Evolutionary conservation across 2,329 filamentous ascomycete genomes (phyloP), one percentile per base, ranked within the genome.

Genomic region (Phialocephala subalpina): DNA sequence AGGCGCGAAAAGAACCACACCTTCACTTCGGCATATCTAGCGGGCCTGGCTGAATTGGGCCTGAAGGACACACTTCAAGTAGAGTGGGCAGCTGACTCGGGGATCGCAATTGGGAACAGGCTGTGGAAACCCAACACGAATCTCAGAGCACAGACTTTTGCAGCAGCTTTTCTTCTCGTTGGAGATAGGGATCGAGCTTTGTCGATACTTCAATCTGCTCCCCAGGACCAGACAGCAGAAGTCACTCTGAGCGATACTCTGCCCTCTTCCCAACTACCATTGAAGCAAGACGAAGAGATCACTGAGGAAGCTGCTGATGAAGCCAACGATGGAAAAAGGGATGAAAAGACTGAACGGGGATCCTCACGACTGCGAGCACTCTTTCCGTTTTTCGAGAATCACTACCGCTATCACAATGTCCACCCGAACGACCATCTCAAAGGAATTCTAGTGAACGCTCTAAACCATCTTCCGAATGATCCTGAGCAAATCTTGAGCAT

Each of bases 161-260:
- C 68, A n/a, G 45, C 65, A 8, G 69, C 69, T 12, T 68, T 73
- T 38, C 8, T 69, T 2, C 35, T 70, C 20, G 70, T 66, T 12
- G 55, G 62, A 22, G 66, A 71, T 59, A 36, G 7, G n/a, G 35
- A 62, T 18, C 25, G 27, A 6, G 49, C 49, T 3, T 33, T 33
- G 3, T 53, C 49, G 11, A 53, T 33, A 14, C 49, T 33, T 29
- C 14, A 29, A 27, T 33, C 49, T 27, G 16, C 12, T 53, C 14
- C 25, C 25, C 12, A 27, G 14, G 27, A 18, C 49, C 22, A 49
- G n/a, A 49, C 25, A 5, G 49, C 8, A 33, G 22, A 53, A 14
- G 6, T 3, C 6, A 29, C 27, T 14, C 49, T 11, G 25, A 33
- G 7, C 12, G 49, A 33, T 11, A 5, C 20, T 25, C 6, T 14